Evolutionary conservation across 495 filamentous ascomycete species (phyloP).

Genomic region (Penicillium manginii): DNA sequence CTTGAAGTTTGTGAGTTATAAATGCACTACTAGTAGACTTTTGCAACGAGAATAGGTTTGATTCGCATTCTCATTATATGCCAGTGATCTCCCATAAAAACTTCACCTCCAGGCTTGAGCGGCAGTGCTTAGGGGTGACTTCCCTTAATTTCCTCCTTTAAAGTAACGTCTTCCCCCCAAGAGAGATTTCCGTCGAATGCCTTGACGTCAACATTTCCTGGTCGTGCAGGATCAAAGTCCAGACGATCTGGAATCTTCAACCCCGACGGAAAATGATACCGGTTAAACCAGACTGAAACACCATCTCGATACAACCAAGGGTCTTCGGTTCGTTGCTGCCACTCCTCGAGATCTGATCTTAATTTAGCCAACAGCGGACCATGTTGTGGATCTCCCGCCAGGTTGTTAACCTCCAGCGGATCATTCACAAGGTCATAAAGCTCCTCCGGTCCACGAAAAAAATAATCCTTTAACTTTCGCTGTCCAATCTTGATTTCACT

Average conservation of each 20-base stretch:
- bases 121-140: background rate
- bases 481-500: constrained; percentile 35
- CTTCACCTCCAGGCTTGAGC: too few species aligned
- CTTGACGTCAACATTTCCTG: background rate
- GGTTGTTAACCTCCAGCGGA: constrained; percentile 41
- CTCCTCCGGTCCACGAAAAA: constrained; percentile 45
- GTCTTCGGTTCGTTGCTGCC: constrained; percentile 46
- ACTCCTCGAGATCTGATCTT: constrained; percentile 34
- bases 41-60: too few species aligned
- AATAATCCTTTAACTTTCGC: constrained; percentile 38
- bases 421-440: constrained; percentile 47
- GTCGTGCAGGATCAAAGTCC: constrained; percentile 36
- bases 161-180: background rate
- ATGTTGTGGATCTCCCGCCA: constrained; percentile 31
- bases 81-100: too few species aligned
- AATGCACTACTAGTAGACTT: too few species aligned
- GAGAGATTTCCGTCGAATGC: background rate
- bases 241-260: constrained; percentile 43
- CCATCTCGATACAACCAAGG: constrained; percentile 49
- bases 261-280: constrained; percentile 34
- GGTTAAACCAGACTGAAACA: constrained; percentile 29
- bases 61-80: too few species aligned
- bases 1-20: too few species aligned
- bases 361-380: constrained; percentile 25
- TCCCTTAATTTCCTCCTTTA: background rate